Evolutionary conservation across 2,329 filamentous ascomycete species (phyloP).

Genomic region (Fusarium liriodendri): DNA sequence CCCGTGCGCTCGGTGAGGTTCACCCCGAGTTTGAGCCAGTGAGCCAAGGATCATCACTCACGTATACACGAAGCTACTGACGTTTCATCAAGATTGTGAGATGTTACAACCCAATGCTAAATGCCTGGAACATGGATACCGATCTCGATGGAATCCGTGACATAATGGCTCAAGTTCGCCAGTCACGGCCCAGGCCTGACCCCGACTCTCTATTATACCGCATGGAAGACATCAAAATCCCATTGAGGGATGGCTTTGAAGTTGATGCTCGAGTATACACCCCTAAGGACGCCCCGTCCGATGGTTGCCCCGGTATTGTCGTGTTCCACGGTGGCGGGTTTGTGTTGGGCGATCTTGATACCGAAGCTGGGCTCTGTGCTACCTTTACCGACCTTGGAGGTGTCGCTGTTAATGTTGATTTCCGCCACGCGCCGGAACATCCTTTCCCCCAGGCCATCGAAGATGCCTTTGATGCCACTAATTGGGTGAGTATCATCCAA

Average conservation of each 20-base stretch:
- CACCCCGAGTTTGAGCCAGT: constrained; percentile 34
- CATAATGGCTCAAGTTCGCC: constrained; percentile 29
- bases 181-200: constrained; percentile 20
- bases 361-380: constrained; percentile 39
- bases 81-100: constrained; percentile 10
- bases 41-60: background rate
- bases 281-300: constrained; percentile 18
- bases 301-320: constrained; percentile 40
- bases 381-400: constrained; percentile 42
- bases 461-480: constrained; percentile 44
- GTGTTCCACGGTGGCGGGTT: constrained; percentile 46
- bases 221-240: constrained; percentile 38
- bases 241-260: constrained; percentile 34
- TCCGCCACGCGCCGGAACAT: constrained; percentile 46
- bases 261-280: constrained; percentile 39
- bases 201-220: constrained; percentile 26
- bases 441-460: constrained; percentile 44
- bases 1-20: constrained; percentile 30
- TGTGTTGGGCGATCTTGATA: constrained; percentile 41
- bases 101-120: constrained; percentile 31
- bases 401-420: constrained; percentile 42
- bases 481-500: constrained; percentile 34
- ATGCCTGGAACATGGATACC: constrained; percentile 37
- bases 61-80: constrained; percentile 3
- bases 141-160: constrained; percentile 35